Percentiles rank a stretch among this genome's conserved stretches.
These are phyloP conservation scores for Fusarium sulawesiense DNA, from an alignment of 2,329 filamentous ascomycete genomes.

Conservation along the genomic window DNA sequence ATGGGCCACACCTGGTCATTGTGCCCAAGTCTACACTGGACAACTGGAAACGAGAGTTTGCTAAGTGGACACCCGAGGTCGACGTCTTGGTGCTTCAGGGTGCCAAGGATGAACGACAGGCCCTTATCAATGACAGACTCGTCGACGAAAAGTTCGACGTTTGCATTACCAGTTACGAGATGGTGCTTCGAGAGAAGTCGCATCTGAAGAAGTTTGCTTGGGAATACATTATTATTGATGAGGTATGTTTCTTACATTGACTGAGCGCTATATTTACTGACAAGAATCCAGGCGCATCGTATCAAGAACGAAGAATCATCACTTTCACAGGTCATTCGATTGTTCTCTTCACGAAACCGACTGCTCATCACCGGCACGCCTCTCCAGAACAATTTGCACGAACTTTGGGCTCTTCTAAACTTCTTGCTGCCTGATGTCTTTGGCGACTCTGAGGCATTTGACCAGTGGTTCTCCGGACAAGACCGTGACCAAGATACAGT, in stretches of 20 bases:
- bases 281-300: slow-evolving; percentile 73
- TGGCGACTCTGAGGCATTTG: slow-evolving; percentile 94
- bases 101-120: slow-evolving; percentile 90
- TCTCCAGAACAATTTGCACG: slow-evolving; percentile 96
- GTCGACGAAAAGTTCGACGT: slow-evolving; percentile 96
- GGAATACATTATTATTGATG: slow-evolving; percentile 99
- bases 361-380: slow-evolving; percentile 96
- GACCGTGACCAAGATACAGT: slow-evolving; percentile 93
- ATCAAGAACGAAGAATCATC: slow-evolving; percentile 99
- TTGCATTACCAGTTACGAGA: slow-evolving; percentile 98
- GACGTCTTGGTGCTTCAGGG: slow-evolving; percentile 94
- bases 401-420: slow-evolving; percentile 96
- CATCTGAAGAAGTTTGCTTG: slow-evolving; percentile 98
- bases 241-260: slow-evolving; percentile 55
- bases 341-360: slow-evolving; percentile 95
- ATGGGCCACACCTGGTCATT: slow-evolving; percentile 87
- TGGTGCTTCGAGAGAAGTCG: slow-evolving; percentile 95
- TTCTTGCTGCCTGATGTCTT: slow-evolving; percentile 99
- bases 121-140: slow-evolving; percentile 90
- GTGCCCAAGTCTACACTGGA: slow-evolving; percentile 98
- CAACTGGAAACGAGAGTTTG: slow-evolving; percentile 98
- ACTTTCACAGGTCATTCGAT: slow-evolving; percentile 92
- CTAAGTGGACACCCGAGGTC: slow-evolving; percentile 93
- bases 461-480: slow-evolving; percentile 96
- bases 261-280: slow-evolving; percentile 26